A percentile compares a stretch with the other conserved stretches of the same genome.
Conservation (phyloP, 1,139 yeast genomes). For the Geotrichum aggregatum region DNA sequence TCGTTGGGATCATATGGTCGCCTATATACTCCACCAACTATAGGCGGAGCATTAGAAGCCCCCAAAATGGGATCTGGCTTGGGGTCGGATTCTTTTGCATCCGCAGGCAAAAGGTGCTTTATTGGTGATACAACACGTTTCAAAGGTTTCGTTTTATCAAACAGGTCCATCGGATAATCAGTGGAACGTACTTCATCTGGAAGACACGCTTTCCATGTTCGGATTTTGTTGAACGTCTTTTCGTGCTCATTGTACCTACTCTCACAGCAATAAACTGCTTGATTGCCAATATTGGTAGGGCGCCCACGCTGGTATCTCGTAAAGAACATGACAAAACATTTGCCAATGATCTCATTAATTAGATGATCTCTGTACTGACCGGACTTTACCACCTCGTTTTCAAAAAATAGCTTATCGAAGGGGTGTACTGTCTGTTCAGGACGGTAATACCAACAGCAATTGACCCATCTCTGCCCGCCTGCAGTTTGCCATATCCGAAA, state of each 20-base stretch:
- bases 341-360: slow-evolving; percentile 82
- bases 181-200: slow-evolving; percentile 92
- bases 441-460: slow-evolving; percentile 95
- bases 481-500: slow-evolving; percentile 84
- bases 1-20: slow-evolving; percentile 72
- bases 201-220: slow-evolving; percentile 97
- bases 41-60: slow-evolving; percentile 81
- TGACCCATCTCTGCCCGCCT: slow-evolving; percentile 82
- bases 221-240: slow-evolving; percentile 84
- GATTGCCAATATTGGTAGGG: slow-evolving; percentile 62
- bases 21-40: slow-evolving; percentile 82
- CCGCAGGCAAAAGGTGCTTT: slow-evolving; percentile 65
- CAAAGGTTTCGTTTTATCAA: slow-evolving; percentile 47
- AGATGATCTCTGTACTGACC: slow-evolving; percentile 95
- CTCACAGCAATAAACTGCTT: slow-evolving; percentile 88
- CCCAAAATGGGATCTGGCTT: slow-evolving; percentile 82
- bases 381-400: slow-evolving; percentile 91
- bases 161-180: slow-evolving; percentile 66
- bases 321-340: slow-evolving; percentile 90
- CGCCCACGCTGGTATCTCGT: slow-evolving; percentile 94
- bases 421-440: slow-evolving; percentile 97
- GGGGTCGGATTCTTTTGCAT: slow-evolving; percentile 66
- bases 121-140: slow-evolving; percentile 80
- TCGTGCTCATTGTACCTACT: slow-evolving; percentile 88
- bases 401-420: slow-evolving; percentile 80